A percentile compares a stretch with the other conserved stretches of the same genome.
Conservation (phyloP, 208 protist species). For the Trypanosomatidae sp. region DNA sequence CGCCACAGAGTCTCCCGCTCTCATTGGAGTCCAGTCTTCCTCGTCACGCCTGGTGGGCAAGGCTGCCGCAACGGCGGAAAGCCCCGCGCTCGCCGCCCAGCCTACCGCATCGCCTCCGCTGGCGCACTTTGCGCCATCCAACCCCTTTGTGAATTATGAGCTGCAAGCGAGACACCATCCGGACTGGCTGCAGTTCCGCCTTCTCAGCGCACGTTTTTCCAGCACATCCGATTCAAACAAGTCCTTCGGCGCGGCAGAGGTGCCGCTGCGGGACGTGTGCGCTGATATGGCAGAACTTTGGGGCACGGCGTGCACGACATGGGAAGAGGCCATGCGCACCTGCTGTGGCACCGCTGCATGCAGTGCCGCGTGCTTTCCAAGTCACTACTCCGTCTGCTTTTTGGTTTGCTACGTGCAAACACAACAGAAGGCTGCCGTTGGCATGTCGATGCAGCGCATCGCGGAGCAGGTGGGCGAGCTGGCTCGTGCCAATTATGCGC, state of each 20-base stretch:
- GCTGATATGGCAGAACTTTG: slow-evolving; percentile 33
- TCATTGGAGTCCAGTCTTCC: neutral
- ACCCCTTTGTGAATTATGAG: slow-evolving; percentile 8
- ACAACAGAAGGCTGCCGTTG: slow-evolving; percentile 40
- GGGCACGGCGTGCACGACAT: slow-evolving; percentile 8
- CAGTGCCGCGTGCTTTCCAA: neutral
- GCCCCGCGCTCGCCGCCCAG: neutral
- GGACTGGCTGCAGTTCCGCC: slow-evolving; percentile 24
- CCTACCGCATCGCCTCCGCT: neutral
- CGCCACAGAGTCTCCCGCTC: neutral
- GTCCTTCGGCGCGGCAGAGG: slow-evolving; percentile 24
- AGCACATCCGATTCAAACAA: slow-evolving; percentile 47
- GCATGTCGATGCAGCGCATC: slow-evolving; percentile 18
- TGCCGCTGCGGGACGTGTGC: slow-evolving; percentile 19
- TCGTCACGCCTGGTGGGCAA: neutral
- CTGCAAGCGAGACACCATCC: neutral
- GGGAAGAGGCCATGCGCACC: slow-evolving; percentile 6
- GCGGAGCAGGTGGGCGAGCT: slow-evolving; percentile 4
- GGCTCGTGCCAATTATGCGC: neutral
- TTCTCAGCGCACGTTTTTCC: slow-evolving; percentile 41
- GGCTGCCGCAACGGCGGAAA: neutral
- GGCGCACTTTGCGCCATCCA: neutral
- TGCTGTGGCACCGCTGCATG: neutral
- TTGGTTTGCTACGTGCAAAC: slow-evolving; percentile 58
- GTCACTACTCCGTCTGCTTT: slow-evolving; percentile 24